Evolutionary conservation across 2,329 filamentous ascomycete species (phyloP).

Genomic region (Shiraia bambusicola): DNA sequence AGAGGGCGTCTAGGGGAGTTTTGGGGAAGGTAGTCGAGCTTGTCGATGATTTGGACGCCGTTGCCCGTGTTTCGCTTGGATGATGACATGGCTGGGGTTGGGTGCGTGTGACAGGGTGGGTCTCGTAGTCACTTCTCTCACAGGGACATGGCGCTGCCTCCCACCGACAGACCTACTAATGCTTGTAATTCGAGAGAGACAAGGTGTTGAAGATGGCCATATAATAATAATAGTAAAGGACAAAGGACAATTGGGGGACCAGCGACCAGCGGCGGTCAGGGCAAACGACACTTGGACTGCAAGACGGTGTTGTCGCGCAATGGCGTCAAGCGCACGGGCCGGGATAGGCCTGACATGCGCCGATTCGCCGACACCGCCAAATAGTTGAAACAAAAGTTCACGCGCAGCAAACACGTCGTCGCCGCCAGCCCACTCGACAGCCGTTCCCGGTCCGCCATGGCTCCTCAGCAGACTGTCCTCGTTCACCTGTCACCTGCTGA

Average conservation of each 20-base stretch:
- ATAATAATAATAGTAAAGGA: background rate
- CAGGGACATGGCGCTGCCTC: background rate
- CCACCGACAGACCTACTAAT: too few relatives aligned
- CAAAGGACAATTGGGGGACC: background rate
- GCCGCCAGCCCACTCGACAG: constrained; percentile 4
- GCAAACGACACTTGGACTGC: constrained; percentile 25
- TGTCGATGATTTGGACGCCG: constrained; percentile 46
- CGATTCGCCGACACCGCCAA: constrained; percentile 23
- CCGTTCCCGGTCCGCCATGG: constrained; percentile 25
- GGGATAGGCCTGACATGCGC: constrained; percentile 14
- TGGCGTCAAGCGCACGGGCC: constrained; percentile 16
- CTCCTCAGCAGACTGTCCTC: constrained; percentile 52
- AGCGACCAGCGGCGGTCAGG: constrained; percentile 17
- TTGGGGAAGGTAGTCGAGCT: constrained; percentile 51
- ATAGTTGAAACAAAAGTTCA: constrained; percentile 13
- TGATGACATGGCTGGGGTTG: constrained; percentile 28
- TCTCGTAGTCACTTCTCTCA: constrained; percentile 4
- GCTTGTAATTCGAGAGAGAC: too few relatives aligned
- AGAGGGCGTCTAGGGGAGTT: constrained; percentile 45
- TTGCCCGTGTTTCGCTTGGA: constrained; percentile 36
- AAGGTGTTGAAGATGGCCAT: background rate
- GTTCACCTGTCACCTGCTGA: constrained; percentile 87
- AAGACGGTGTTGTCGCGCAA: constrained; percentile 28
- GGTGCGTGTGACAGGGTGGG: constrained; percentile 24
- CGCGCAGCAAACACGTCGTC: constrained; percentile 8